Conservation (phyloP, 257 asterid genomes). For the Salvia splendens region DNA sequence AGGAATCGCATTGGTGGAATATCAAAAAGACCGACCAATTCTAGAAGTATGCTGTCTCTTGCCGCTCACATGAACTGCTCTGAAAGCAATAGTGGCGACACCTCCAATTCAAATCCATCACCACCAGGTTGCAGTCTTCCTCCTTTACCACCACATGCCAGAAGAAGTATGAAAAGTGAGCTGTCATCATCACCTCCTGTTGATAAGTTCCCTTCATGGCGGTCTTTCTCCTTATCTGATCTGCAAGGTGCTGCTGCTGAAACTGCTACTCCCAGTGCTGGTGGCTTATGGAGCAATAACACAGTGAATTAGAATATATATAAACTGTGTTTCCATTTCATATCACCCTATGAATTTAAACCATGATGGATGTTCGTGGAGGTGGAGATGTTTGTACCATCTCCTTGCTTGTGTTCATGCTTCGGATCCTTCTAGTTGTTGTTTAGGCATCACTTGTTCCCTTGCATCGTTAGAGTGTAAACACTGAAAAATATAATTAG, state of each 20-base stretch:
- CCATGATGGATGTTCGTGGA: constrained; percentile 55
- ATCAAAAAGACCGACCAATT: constrained; percentile 55
- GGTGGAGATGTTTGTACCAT: constrained; percentile 53
- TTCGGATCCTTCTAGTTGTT: constrained; percentile 26
- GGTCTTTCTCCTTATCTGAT: constrained; percentile 76
- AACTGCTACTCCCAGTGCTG: constrained; percentile 35
- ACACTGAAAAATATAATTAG: constrained; percentile 30
- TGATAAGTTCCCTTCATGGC: constrained; percentile 57
- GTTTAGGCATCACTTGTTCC: constrained; percentile 37
- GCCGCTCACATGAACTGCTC: constrained; percentile 46
- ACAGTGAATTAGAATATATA: constrained; percentile 30
- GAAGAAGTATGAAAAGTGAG: constrained; percentile 42
- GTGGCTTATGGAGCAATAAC: constrained; percentile 43
- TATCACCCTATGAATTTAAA: constrained; percentile 58
- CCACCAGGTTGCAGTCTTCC: constrained; percentile 57
- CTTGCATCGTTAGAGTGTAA: constrained; percentile 39
- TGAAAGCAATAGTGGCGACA: constrained; percentile 52
- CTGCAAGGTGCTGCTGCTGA: constrained; percentile 70
- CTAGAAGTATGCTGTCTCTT: constrained; percentile 56
- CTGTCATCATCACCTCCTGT: constrained; percentile 45
- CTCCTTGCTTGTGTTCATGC: constrained; percentile 34
- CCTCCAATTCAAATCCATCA: constrained; percentile 58
- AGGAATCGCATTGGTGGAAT: constrained; percentile 47
- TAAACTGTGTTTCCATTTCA: constrained; percentile 30
- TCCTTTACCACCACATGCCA: constrained; percentile 75